phyloP scores from a whole-genome alignment of 2,329 filamentous ascomycete genomes.

The Fusarium continuum region DNA sequence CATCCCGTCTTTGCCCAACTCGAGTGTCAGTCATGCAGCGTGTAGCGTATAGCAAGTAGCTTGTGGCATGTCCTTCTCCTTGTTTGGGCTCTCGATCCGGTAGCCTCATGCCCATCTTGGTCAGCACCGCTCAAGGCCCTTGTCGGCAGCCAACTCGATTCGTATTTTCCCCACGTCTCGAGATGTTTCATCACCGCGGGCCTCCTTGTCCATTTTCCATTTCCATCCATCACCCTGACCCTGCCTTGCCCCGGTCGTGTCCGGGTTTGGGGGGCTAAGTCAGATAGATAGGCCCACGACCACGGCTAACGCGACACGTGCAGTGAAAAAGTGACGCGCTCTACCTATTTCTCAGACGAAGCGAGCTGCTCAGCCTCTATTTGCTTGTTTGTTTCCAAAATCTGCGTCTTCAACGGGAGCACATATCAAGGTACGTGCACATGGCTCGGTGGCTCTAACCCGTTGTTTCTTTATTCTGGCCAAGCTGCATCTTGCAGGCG shows the following conservation, averaged over 20 bases:
- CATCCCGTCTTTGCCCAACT: slow-evolving; percentile 32
- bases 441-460: not conserved
- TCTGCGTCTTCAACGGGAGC: slow-evolving; percentile 2
- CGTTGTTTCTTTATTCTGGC: slow-evolving; percentile 4
- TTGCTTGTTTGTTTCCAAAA: not conserved
- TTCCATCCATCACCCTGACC: slow-evolving; percentile 15
- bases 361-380: not conserved
- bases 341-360: slow-evolving; percentile 20
- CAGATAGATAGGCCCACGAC: slow-evolving; percentile 8
- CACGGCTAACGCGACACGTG: slow-evolving; percentile 34
- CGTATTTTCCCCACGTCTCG: slow-evolving; percentile 44
- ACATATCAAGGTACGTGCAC: not conserved
- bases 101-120: slow-evolving; percentile 11
- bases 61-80: slow-evolving; percentile 15
- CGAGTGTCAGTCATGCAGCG: slow-evolving; percentile 17
- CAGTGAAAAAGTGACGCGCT: slow-evolving; percentile 31
- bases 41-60: no score
- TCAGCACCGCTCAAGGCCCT: slow-evolving; percentile 18
- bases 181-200: slow-evolving; percentile 41
- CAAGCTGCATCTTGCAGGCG: slow-evolving; percentile 8
- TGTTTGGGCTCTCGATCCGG: slow-evolving; percentile 33
- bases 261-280: not conserved
- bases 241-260: slow-evolving; percentile 2
- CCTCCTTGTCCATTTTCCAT: slow-evolving; percentile 33
- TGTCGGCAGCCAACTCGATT: slow-evolving; percentile 35